Percentiles rank a stretch among this genome's conserved stretches.
These are phyloP conservation scores for Phaeoacremonium minimum DNA, from an alignment of 2,329 filamentous ascomycete genomes.

Conservation along the genomic window DNA sequence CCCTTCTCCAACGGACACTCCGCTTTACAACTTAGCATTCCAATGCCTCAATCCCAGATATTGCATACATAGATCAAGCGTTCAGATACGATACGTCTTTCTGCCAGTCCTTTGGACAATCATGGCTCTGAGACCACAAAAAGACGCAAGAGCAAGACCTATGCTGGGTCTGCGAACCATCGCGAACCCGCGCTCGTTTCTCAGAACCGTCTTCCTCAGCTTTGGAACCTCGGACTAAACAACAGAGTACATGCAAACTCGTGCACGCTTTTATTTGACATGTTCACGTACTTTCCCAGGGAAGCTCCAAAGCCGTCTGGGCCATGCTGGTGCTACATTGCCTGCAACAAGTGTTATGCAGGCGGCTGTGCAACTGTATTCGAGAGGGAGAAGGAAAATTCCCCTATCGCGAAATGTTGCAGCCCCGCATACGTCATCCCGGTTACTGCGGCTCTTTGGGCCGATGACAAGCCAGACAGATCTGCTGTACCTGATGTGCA, in stretches of 20 bases:
- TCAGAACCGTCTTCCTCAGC: slow-evolving; percentile 58
- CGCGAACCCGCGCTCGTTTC: slow-evolving; percentile 42
- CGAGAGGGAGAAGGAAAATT: too few species aligned
- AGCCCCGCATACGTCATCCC: neutral
- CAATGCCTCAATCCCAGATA: neutral
- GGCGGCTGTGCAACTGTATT: too few species aligned
- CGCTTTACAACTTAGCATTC: too few species aligned
- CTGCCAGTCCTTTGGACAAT: slow-evolving; percentile 30
- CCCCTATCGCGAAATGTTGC: too few species aligned
- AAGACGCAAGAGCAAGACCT: slow-evolving; percentile 53
- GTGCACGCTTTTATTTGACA: too few species aligned
- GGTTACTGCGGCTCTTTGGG: neutral
- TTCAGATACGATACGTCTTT: slow-evolving; percentile 64
- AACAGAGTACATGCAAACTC: slow-evolving; percentile 51
- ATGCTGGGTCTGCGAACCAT: slow-evolving; percentile 11
- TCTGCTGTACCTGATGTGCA: too few species aligned
- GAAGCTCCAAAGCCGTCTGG: too few species aligned
- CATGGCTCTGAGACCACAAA: slow-evolving; percentile 57
- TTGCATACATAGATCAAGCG: slow-evolving; percentile 28
- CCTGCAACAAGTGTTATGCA: too few species aligned
- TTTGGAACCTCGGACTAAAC: slow-evolving; percentile 60
- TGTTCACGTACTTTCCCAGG: too few species aligned
- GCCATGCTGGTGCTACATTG: too few species aligned
- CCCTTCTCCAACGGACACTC: slow-evolving; percentile 8
- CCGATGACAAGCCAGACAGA: too few species aligned